Percentiles rank a stretch among this genome's conserved stretches.
Conservation (phyloP, 2,329 filamentous ascomycete species). For the Endocalyx cinctus region DNA sequence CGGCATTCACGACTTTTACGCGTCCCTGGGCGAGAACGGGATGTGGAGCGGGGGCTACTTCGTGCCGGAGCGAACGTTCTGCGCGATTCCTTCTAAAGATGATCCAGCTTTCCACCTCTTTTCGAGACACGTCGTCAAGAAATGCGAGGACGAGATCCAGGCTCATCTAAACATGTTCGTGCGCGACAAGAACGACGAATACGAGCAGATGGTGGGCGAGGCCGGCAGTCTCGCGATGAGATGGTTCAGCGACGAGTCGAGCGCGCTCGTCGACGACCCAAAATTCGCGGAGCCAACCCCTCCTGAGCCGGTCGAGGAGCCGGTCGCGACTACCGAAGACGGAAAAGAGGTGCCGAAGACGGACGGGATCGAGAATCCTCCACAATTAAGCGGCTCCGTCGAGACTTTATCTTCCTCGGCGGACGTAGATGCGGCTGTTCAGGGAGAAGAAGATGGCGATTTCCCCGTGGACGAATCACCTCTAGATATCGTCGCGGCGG, state of each 20-base stretch:
- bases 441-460: conserved; percentile 8
- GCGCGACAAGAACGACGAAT: conserved; percentile 56
- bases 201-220: conserved; percentile 57
- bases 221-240: conserved; percentile 52
- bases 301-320: conserved; percentile 31
- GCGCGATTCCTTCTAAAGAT: conserved; percentile 58
- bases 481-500: conserved; percentile 49
- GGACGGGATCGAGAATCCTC: conserved; percentile 18
- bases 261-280: conserved; percentile 41
- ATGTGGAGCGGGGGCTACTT: conserved; percentile 57
- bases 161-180: conserved; percentile 68
- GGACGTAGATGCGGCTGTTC: too few species aligned
- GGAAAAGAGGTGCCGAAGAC: conserved; percentile 25
- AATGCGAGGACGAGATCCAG: conserved; percentile 63
- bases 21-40: conserved; percentile 67
- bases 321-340: conserved; percentile 27
- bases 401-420: background rate
- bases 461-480: conserved; percentile 38
- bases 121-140: conserved; percentile 57
- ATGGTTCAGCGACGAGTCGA: conserved; percentile 50
- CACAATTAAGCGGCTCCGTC: conserved; percentile 1
- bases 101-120: conserved; percentile 38
- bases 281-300: conserved; percentile 40
- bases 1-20: conserved; percentile 72
- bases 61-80: conserved; percentile 72